phyloP scores from a whole-genome alignment of 2,329 filamentous ascomycete genomes.

The Pyricularia grisea region DNA sequence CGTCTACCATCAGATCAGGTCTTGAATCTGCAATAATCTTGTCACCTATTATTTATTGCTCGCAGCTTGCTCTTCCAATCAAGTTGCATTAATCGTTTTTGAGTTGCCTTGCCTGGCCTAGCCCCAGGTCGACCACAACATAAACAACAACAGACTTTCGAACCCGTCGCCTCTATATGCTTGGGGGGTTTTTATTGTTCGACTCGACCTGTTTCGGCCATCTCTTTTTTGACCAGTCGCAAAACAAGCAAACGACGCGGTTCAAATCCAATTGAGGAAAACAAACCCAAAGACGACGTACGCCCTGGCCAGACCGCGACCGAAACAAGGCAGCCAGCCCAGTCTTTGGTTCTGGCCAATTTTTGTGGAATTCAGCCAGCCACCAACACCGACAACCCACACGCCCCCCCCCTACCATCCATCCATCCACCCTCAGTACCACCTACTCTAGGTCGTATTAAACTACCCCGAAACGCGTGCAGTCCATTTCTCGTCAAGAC shows the following conservation, averaged over 20 bases:
- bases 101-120: neutral
- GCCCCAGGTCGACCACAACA: neutral
- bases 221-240: neutral
- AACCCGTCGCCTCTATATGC: neutral
- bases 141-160: neutral
- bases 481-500: neutral
- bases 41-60: neutral
- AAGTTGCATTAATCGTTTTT: neutral
- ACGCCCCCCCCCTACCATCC: neutral
- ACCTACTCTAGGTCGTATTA: neutral
- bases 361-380: neutral
- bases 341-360: neutral
- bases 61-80: neutral
- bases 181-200: neutral
- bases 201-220: neutral
- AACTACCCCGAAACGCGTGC: neutral
- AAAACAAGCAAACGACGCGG: neutral
- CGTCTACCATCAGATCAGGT: neutral
- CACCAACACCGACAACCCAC: neutral
- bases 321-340: neutral
- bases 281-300: neutral
- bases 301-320: neutral
- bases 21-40: neutral
- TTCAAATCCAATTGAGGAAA: neutral
- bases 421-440: too few relatives aligned